Evolutionary conservation across 1,284 basidiomycete genomes (phyloP).

Genomic region (Puccinia polysora): DNA sequence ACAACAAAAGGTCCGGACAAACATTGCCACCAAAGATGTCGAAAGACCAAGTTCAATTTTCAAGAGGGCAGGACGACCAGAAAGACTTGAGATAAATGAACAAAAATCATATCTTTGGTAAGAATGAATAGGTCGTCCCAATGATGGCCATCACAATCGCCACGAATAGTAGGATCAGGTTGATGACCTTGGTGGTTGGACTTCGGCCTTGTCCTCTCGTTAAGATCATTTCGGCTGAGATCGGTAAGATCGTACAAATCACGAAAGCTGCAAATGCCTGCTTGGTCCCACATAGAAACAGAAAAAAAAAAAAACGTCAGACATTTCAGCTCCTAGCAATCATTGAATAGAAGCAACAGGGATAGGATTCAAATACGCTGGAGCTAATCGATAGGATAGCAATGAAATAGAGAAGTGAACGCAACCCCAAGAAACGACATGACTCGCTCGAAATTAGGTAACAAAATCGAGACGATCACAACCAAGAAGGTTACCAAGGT

Average conservation of each 20-base stretch:
- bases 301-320: not conserved
- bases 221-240: conserved; percentile 29
- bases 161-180: conserved; percentile 7
- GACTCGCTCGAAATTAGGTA: conserved; percentile 37
- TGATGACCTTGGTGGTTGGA: not conserved
- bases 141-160: conserved; percentile 30
- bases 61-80: no score
- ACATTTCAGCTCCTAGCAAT: not conserved
- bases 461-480: conserved; percentile 32
- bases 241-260: conserved; percentile 31
- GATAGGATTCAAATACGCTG: not conserved
- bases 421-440: conserved; percentile 40
- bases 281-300: not conserved
- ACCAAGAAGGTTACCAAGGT: conserved; percentile 26
- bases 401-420: not conserved
- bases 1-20: no score
- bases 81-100: no score
- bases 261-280: conserved; percentile 39
- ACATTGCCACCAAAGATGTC: no score
- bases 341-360: no score
- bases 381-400: not conserved
- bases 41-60: no score
- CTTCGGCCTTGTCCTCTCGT: not conserved
- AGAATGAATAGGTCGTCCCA: conserved; percentile 25
- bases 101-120: no score